Evolutionary conservation across 1,284 basidiomycete species (phyloP).

Genomic region (Sporisorium exsertum): DNA sequence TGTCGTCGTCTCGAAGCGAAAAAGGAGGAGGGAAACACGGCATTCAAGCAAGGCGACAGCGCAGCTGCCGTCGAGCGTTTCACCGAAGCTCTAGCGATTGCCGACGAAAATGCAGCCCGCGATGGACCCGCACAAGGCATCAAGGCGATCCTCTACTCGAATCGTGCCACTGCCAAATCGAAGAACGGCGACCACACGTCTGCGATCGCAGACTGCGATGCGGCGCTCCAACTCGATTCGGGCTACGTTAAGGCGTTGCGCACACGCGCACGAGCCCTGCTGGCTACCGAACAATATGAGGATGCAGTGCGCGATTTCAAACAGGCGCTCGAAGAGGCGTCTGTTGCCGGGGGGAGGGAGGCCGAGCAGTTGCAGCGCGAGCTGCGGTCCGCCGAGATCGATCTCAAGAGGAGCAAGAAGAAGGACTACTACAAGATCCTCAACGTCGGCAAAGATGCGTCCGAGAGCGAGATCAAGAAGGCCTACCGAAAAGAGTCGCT

Average conservation of each 20-base stretch:
- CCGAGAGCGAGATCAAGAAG: conserved; percentile 84
- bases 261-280: conserved; percentile 82
- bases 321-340: conserved; percentile 77
- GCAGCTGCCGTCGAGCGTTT: conserved; percentile 76
- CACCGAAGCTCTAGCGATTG: conserved; percentile 54
- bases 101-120: conserved; percentile 44
- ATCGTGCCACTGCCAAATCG: conserved; percentile 83
- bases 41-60: conserved; percentile 78
- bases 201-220: conserved; percentile 79
- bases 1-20: conserved; percentile 81
- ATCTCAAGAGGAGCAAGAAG: conserved; percentile 66
- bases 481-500: conserved; percentile 64
- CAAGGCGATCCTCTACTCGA: conserved; percentile 80
- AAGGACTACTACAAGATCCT: conserved; percentile 81
- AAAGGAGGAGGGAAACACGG: conserved; percentile 85
- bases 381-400: conserved; percentile 64
- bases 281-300: conserved; percentile 82
- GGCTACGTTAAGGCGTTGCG: conserved; percentile 85
- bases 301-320: conserved; percentile 81
- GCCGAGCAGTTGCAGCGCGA: conserved; percentile 77
- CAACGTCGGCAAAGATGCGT: conserved; percentile 79
- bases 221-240: conserved; percentile 76
- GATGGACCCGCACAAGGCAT: conserved; percentile 59
- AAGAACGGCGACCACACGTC: conserved; percentile 77
- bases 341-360: conserved; percentile 71